Percentiles rank a stretch among this genome's conserved stretches.
These are phyloP conservation scores for Mychonastes homosphaera DNA, from an alignment of 139 green algal genomes.

Conservation along the genomic window DNA sequence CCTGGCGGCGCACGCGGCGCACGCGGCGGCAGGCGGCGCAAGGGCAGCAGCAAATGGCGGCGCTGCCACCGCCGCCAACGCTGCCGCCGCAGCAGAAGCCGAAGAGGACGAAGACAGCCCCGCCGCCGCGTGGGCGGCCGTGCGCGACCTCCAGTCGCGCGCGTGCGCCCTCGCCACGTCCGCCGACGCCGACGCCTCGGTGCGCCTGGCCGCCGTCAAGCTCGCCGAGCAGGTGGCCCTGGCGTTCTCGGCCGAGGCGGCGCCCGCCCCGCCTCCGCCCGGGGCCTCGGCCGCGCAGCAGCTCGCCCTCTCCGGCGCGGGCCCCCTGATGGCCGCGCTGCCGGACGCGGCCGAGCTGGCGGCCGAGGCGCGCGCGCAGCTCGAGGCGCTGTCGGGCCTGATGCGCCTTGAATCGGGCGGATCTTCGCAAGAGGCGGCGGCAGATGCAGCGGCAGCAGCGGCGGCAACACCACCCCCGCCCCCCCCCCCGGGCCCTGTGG, in stretches of 20 bases:
- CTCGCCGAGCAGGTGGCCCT: slow-evolving; percentile 34
- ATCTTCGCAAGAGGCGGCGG: not conserved
- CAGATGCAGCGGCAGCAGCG: too few relatives aligned
- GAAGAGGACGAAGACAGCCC: slow-evolving; percentile 6
- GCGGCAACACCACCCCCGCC: too few relatives aligned
- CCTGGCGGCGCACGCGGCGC: not conserved
- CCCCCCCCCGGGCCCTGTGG: not conserved
- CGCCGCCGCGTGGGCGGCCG: slow-evolving; percentile 19
- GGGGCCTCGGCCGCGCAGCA: slow-evolving; percentile 4
- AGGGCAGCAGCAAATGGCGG: not conserved
- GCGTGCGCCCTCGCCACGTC: not conserved
- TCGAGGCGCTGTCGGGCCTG: not conserved
- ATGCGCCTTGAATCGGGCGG: not conserved
- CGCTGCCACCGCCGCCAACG: not conserved
- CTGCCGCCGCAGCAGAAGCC: not conserved
- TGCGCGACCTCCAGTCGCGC: slow-evolving; percentile 1
- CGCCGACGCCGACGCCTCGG: slow-evolving; percentile 1
- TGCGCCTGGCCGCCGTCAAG: slow-evolving; percentile 26
- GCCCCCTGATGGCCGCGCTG: not conserved
- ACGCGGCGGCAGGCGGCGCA: slow-evolving; percentile 1
- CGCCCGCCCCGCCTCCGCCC: too few relatives aligned
- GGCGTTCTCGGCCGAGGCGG: slow-evolving; percentile 28
- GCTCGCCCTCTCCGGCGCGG: not conserved
- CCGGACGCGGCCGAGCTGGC: not conserved
- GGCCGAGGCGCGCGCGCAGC: not conserved